Base-by-base conservation (phyloP, 495 filamentous ascomycete species). In the Sphaerosporella brunnea region DNA sequence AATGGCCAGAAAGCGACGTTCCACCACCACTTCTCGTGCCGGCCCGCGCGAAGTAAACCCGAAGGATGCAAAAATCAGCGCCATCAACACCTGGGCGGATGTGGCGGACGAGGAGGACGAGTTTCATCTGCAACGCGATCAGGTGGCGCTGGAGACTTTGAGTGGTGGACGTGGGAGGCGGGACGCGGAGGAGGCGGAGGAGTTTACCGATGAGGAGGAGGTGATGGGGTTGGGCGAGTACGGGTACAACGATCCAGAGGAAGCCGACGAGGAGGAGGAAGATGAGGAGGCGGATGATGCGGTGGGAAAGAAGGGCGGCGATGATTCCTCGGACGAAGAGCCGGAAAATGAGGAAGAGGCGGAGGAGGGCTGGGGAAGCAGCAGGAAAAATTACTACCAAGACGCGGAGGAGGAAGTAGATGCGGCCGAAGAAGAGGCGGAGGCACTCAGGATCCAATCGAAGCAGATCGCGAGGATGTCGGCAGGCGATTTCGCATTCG, bases 101-200 rank as follows among this genome's bases (percentile, higher is more conserved):
- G 79, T 94, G 53, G 84, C 87, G 55, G 78, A 92, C 58, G 88
- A 84, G 1, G 83, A 92, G 56, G 90, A 97, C 65, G 85, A 90
- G 50, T 93, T 93, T 64, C 79, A 82, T 55, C 65, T 82, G 32
- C 75, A 82, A 47, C 74, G 82, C 24, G 88, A 96, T 63, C 77
- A 83, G 54, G 74, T 97, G 45, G 63, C 92, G 55, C 68, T 97
- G 21, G 77, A 69, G 32, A 36, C 34, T 19, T 36, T 42, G n/a
- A 30, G 39, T n/a, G 30, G 20, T 25, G 42, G 23, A 15, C 30
- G 19, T 19, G 18, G 23, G 2, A 36, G 36, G 1, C 41, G 37
- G 19, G 34, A 36, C 1, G 43, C 37, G 7, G 45, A 67, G 9
- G 51, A 61, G 1, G 60, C 63, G 8, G 67, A 67, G 2, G n/a